Evolutionary conservation across 2,329 filamentous ascomycete species (phyloP).

Genomic region (Myrmaecium sp.): DNA sequence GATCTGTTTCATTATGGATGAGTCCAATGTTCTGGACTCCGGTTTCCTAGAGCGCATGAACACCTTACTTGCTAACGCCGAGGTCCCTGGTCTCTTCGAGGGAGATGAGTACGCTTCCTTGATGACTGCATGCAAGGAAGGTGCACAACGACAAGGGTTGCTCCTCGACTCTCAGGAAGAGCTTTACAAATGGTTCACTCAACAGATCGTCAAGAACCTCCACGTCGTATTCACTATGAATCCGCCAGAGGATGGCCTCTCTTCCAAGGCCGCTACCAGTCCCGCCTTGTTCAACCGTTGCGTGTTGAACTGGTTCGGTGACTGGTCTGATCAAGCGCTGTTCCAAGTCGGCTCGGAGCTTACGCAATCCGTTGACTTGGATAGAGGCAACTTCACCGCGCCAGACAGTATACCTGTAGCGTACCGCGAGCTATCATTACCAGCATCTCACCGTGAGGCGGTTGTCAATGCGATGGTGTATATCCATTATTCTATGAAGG

Average conservation of each 20-base stretch:
- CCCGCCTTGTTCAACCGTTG: conserved; percentile 98
- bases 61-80: conserved; percentile 94
- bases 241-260: conserved; percentile 84
- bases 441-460: conserved; percentile 76
- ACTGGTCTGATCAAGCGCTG: conserved; percentile 97
- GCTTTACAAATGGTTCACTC: conserved; percentile 99
- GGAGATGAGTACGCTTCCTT: conserved; percentile 97
- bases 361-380: conserved; percentile 89
- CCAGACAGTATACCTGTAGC: conserved; percentile 88
- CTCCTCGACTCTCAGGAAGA: conserved; percentile 96
- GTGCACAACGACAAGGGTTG: conserved; percentile 85
- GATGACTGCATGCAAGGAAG: conserved; percentile 98
- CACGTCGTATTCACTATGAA: conserved; percentile 99
- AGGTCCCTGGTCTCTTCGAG: conserved; percentile 95
- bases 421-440: conserved; percentile 69
- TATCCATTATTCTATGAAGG: conserved; percentile 85
- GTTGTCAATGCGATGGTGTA: conserved; percentile 98
- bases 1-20: conserved; percentile 99
- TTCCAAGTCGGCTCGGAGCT: conserved; percentile 96
- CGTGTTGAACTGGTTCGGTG: conserved; percentile 98
- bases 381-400: conserved; percentile 67
- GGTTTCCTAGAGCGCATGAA: conserved; percentile 99
- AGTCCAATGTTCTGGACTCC: conserved; percentile 94
- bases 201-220: conserved; percentile 96
- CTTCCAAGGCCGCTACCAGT: conserved; percentile 92